A percentile compares a stretch with the other conserved stretches of the same genome.
Evolutionary conservation across 2,329 filamentous ascomycete species (phyloP).

Genomic region (Fusarium setosum): DNA sequence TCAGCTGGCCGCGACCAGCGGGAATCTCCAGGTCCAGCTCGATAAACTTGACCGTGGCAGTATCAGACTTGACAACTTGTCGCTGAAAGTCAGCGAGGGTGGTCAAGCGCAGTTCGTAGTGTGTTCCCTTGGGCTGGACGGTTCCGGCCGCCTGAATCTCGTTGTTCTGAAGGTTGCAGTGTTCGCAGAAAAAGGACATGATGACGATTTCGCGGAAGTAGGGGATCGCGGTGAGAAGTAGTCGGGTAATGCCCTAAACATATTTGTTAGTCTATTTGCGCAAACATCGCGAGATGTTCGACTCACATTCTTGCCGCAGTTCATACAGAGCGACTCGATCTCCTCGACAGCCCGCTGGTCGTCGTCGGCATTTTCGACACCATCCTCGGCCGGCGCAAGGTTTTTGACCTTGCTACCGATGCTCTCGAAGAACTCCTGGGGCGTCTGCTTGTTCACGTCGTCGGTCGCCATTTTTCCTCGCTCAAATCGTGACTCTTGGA

Average conservation of each 20-base stretch:
- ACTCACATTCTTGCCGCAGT: slow-evolving; percentile 81
- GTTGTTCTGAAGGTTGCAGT: slow-evolving; percentile 91
- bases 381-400: slow-evolving; percentile 55
- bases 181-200: slow-evolving; percentile 94
- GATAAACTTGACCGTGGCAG: slow-evolving; percentile 85
- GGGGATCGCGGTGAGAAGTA: slow-evolving; percentile 92
- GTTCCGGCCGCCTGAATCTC: slow-evolving; percentile 93
- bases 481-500: slow-evolving; percentile 16
- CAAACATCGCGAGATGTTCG: not conserved
- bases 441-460: slow-evolving; percentile 52
- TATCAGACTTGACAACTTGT: slow-evolving; percentile 93
- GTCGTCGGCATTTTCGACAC: slow-evolving; percentile 44
- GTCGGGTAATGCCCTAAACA: slow-evolving; percentile 79
- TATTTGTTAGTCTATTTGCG: slow-evolving; percentile 26
- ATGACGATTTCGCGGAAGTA: slow-evolving; percentile 98
- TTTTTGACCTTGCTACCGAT: slow-evolving; percentile 71
- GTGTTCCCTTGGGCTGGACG: slow-evolving; percentile 88
- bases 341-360: slow-evolving; percentile 71
- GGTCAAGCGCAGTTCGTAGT: slow-evolving; percentile 85
- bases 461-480: slow-evolving; percentile 54
- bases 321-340: slow-evolving; percentile 87
- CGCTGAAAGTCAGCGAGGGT: slow-evolving; percentile 79
- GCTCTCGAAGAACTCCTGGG: slow-evolving; percentile 69
- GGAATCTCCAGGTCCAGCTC: slow-evolving; percentile 95
- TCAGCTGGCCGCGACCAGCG: slow-evolving; percentile 88